These are phyloP conservation scores for Euphorbia schlechtendalii DNA, from an alignment of 441 rosid species.

Conservation along the genomic window DNA sequence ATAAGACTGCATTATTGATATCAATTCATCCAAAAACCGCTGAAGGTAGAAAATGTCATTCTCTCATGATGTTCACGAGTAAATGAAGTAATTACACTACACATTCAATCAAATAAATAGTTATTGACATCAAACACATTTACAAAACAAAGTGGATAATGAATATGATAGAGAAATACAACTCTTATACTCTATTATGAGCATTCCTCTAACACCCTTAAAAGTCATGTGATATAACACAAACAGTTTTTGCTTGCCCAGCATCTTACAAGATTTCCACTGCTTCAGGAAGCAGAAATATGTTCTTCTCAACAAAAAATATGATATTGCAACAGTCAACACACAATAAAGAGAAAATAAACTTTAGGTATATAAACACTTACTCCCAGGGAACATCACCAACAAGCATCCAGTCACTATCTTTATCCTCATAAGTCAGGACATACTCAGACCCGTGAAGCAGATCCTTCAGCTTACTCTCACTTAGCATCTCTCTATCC, in stretches of 20 bases:
- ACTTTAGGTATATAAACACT: background rate
- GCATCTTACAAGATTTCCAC: background rate
- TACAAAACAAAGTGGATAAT: background rate
- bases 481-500: constrained; percentile 46
- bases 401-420: no score
- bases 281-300: background rate
- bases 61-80: background rate
- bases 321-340: background rate
- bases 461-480: constrained; percentile 63
- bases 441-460: constrained; percentile 73
- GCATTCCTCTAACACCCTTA: background rate
- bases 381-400: no score
- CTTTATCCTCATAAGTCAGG: no score
- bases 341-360: background rate
- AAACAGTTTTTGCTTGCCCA: no score
- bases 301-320: background rate
- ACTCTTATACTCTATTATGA: background rate
- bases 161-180: background rate
- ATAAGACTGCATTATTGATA: background rate
- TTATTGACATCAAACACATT: background rate
- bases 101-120: no score
- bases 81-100: background rate
- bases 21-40: background rate
- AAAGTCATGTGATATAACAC: no score
- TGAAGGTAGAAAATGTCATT: background rate